Conservation (phyloP, 495 filamentous ascomycete species). For the Stereocaulon alpinum region DNA sequence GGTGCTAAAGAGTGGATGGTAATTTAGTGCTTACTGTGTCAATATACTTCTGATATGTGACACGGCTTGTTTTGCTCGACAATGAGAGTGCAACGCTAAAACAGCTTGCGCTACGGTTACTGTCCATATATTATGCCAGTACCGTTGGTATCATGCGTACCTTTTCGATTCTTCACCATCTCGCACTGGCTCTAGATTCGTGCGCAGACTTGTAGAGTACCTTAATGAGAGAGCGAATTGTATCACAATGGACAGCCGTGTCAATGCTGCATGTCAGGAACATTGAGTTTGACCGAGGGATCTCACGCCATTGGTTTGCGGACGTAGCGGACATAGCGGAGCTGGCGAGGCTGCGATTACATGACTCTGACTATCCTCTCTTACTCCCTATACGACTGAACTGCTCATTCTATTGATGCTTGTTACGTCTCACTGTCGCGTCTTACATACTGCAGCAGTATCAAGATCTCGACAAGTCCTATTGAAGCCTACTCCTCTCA, state of each 20-base stretch:
- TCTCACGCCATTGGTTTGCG: neutral
- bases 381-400: neutral
- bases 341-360: neutral
- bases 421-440: neutral
- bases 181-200: no score
- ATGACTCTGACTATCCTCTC: neutral
- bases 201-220: no score
- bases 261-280: neutral
- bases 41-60: no score
- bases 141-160: no score
- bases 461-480: neutral
- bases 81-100: no score
- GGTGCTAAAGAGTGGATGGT: slow-evolving; percentile 27
- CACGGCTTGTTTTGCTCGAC: no score
- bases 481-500: neutral
- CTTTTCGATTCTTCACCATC: no score
- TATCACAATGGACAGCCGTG: no score
- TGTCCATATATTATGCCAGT: no score
- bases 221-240: no score
- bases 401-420: neutral
- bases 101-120: no score
- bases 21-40: neutral
- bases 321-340: neutral
- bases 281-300: no score
- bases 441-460: neutral